A percentile compares a stretch with the other conserved stretches of the same genome.
phyloP scores from a whole-genome alignment of 2,329 filamentous ascomycete genomes.

The Diplocarpon mali region DNA sequence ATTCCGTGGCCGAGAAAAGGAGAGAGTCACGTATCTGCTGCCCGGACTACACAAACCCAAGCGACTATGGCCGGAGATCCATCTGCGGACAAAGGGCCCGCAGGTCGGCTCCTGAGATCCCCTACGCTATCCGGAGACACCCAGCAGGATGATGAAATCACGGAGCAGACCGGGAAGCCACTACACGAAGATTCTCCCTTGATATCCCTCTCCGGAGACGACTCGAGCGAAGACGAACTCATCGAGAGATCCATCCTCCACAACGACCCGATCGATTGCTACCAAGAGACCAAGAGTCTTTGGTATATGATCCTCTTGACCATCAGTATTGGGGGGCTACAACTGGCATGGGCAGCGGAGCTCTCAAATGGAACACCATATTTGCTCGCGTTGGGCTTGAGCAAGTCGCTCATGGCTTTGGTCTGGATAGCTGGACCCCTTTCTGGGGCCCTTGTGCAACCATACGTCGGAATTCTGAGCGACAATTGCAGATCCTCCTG shows the following conservation, averaged over 20 bases:
- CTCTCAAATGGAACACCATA: conserved; percentile 86
- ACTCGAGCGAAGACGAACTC: conserved; percentile 29
- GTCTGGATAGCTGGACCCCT: conserved; percentile 79
- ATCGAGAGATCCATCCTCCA: conserved; percentile 28
- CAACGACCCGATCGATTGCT: conserved; percentile 35
- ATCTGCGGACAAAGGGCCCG: background rate
- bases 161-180: conserved; percentile 17
- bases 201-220: conserved; percentile 32
- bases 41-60: background rate
- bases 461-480: conserved; percentile 71
- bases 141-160: conserved; percentile 15
- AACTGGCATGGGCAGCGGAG: conserved; percentile 94
- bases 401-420: conserved; percentile 71
- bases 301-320: conserved; percentile 84
- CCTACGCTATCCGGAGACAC: conserved; percentile 9
- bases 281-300: conserved; percentile 62
- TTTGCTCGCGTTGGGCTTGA: conserved; percentile 67
- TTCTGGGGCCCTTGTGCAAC: conserved; percentile 69
- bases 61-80: background rate
- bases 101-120: conserved; percentile 1
- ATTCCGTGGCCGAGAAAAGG: too few relatives aligned
- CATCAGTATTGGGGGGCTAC: conserved; percentile 74
- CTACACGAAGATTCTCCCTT: conserved; percentile 39
- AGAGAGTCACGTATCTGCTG: too few relatives aligned
- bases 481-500: conserved; percentile 64